Evolutionary conservation across 148 eudicot genomes (phyloP), one percentile per base, ranked within the genome.

Genomic region (Amaranthus hypochondriacus): DNA sequence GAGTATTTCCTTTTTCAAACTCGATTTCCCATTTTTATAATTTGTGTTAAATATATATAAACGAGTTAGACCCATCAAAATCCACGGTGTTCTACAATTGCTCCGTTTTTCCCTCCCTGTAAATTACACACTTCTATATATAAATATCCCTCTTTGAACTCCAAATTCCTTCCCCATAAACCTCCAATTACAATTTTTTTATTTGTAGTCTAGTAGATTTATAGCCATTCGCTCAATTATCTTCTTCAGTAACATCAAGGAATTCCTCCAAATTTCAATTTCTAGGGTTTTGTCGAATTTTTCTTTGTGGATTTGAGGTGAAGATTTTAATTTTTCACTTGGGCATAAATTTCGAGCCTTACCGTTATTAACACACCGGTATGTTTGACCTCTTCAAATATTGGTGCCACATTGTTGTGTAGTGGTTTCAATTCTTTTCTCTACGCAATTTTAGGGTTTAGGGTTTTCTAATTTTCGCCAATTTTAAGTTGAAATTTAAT

Each of bases 311-410:
- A 70, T 54, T 68, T 66, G 48, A 51, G 28, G 57, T 18, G 18
- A 42, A 68, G 46, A 59, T 59, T 28, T 13, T 11, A 66, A 6
- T 58, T 44, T 46, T 55, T 52, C 82, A 73, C 51, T 56, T 74
- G 76, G 76, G 76, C 70, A 54, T 81, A 84, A 79, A 79, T 56
- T 84, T 78, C 66, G 84, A 74, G 67, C 83, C 73, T 50, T 73
- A 54, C 51, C 75, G 62, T 59, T 77, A 78, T 73, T 75, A 73
- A 46, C 56, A 77, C 18, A 69, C 78, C 9, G 84, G 84, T 81
- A 74, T 54, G 46, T 64, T 67, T 67, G 4, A 58, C 66, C 3
- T 56, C 49, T 10, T 14, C 2, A 2, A 49, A 44, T 9, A 57
- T 57, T 48, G 14, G n/a, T 14, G 12, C 52, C 7, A 11, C 28